A percentile compares a stretch with the other conserved stretches of the same genome.
Evolutionary conservation across 345 rosid genomes (phyloP).

Genomic region (Melaleuca alternifolia): DNA sequence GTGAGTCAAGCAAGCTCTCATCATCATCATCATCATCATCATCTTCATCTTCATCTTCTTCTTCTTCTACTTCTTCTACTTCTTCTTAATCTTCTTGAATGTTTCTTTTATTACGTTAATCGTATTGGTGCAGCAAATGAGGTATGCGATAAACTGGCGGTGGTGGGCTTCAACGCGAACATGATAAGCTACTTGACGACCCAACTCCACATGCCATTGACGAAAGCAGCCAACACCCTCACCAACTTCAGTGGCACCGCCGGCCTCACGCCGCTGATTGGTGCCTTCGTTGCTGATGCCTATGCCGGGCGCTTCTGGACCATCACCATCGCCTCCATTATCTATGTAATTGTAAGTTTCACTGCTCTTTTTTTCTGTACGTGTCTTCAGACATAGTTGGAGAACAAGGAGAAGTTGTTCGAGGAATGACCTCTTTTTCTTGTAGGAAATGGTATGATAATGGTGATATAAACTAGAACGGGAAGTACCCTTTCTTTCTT

Average conservation of each 20-base stretch:
- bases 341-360: slow-evolving; percentile 52
- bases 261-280: slow-evolving; percentile 76
- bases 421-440: background rate
- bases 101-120: background rate
- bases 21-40: background rate
- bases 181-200: slow-evolving; percentile 88
- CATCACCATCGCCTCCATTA: slow-evolving; percentile 49
- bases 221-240: slow-evolving; percentile 93
- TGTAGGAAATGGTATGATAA: background rate
- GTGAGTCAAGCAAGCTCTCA: slow-evolving; percentile 13
- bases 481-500: background rate
- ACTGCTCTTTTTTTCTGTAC: background rate
- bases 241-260: slow-evolving; percentile 86
- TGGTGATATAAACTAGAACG: background rate
- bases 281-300: slow-evolving; percentile 78
- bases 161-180: slow-evolving; percentile 70
- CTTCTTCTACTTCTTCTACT: background rate
- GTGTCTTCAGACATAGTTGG: background rate
- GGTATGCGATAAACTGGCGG: slow-evolving; percentile 80
- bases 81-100: background rate
- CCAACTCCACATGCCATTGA: slow-evolving; percentile 77
- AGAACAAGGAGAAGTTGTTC: background rate
- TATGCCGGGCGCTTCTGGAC: slow-evolving; percentile 91
- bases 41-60: background rate
- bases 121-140: slow-evolving; percentile 48